A percentile compares a stretch with the other conserved stretches of the same genome.
phyloP scores from a whole-genome alignment of 495 filamentous ascomycete species.

The Penicillium cataractarum region DNA sequence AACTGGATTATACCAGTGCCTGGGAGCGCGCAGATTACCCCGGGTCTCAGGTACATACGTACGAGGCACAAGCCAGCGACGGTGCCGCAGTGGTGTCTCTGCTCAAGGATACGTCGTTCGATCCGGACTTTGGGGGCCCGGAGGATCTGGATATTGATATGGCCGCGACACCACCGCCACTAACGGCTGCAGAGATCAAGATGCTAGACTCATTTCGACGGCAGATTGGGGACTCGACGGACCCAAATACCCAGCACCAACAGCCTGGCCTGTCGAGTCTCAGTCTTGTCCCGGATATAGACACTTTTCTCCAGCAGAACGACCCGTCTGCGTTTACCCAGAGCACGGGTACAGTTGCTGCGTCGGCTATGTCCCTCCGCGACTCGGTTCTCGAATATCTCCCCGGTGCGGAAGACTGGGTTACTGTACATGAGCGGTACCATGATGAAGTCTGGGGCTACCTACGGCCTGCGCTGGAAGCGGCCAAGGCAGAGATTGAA shows the following conservation, averaged over 20 bases:
- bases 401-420: slow-evolving; percentile 56
- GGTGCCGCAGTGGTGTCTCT: slow-evolving; percentile 52
- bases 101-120: slow-evolving; percentile 55
- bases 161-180: slow-evolving; percentile 21
- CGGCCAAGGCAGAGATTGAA: slow-evolving; percentile 63
- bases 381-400: slow-evolving; percentile 37
- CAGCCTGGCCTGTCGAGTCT: slow-evolving; percentile 23
- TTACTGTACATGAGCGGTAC: slow-evolving; percentile 65
- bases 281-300: slow-evolving; percentile 52
- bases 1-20: slow-evolving; percentile 22
- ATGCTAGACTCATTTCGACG: slow-evolving; percentile 45
- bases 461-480: slow-evolving; percentile 60
- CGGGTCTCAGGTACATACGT: neutral
- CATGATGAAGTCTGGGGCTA: slow-evolving; percentile 82
- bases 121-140: slow-evolving; percentile 45
- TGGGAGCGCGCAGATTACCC: slow-evolving; percentile 22
- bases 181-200: slow-evolving; percentile 32
- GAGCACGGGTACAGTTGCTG: neutral
- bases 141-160: slow-evolving; percentile 39
- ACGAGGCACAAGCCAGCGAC: slow-evolving; percentile 29
- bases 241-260: neutral
- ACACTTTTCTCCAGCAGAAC: slow-evolving; percentile 32
- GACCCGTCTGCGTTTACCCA: slow-evolving; percentile 13
- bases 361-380: slow-evolving; percentile 21
- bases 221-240: slow-evolving; percentile 2